Conservation (phyloP, 1,284 basidiomycete genomes). For the Malassezia brasiliensis region DNA sequence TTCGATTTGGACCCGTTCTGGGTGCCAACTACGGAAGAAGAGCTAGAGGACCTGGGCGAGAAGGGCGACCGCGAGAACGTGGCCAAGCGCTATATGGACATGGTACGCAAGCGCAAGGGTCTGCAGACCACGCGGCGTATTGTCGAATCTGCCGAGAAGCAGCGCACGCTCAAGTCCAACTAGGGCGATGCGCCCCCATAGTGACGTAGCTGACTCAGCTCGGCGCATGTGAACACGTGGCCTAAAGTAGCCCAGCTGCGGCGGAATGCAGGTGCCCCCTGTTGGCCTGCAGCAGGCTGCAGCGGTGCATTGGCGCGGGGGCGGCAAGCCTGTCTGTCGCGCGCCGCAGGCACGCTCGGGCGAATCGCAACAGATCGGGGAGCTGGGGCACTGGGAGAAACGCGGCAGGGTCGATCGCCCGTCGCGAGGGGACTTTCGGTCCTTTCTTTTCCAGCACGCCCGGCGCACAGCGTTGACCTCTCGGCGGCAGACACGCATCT, state of each 20-base stretch:
- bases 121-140: constrained; percentile 34
- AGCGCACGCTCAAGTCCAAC: constrained; percentile 45
- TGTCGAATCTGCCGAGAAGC: constrained; percentile 45
- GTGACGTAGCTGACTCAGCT: neutral
- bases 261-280: too few relatives aligned
- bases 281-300: neutral
- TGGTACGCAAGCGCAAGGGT: constrained; percentile 56
- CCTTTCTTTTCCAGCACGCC: neutral
- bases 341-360: neutral
- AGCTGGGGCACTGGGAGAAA: neutral
- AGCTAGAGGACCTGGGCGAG: constrained; percentile 91
- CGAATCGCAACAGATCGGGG: neutral
- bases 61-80: constrained; percentile 87
- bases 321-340: neutral
- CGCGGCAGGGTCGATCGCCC: constrained; percentile 9
- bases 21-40: constrained; percentile 96
- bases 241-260: too few relatives aligned
- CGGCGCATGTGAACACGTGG: too few relatives aligned
- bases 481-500: constrained; percentile 9
- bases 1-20: constrained; percentile 74
- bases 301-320: neutral
- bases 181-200: constrained; percentile 4
- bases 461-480: neutral
- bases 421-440: constrained; percentile 1
- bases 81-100: constrained; percentile 89